phyloP scores from a whole-genome alignment of 2,329 filamentous ascomycete genomes.

The Fusarium camptoceras region DNA sequence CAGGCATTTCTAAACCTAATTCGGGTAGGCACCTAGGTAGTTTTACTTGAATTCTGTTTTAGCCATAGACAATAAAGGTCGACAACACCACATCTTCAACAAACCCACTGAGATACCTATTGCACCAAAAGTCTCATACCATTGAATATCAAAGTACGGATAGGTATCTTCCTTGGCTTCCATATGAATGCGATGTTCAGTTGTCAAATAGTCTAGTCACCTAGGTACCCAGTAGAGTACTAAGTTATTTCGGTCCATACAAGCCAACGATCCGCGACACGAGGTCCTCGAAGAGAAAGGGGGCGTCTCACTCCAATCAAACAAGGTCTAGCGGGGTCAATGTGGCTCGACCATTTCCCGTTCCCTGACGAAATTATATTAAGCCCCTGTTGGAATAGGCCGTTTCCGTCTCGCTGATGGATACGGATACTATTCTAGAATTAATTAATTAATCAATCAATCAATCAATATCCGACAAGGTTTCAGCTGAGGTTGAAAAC shows the following conservation, averaged over 20 bases:
- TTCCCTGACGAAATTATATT: slow-evolving; percentile 44
- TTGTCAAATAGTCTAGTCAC: slow-evolving; percentile 4
- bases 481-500: background rate
- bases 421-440: slow-evolving; percentile 15
- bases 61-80: background rate
- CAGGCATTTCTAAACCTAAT: slow-evolving; percentile 12
- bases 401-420: background rate
- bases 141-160: background rate
- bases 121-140: background rate
- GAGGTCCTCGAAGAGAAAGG: slow-evolving; percentile 42
- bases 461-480: slow-evolving; percentile 15
- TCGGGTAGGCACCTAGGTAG: no score
- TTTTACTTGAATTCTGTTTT: background rate
- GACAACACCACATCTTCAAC: background rate
- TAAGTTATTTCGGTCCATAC: slow-evolving; percentile 26
- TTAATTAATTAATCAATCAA: slow-evolving; percentile 22
- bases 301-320: slow-evolving; percentile 39
- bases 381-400: slow-evolving; percentile 19
- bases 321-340: slow-evolving; percentile 28
- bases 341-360: slow-evolving; percentile 46
- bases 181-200: background rate
- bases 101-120: background rate
- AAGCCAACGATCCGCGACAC: slow-evolving; percentile 43
- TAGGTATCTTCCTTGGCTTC: background rate
- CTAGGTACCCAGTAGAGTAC: background rate